Evolutionary conservation across 345 rosid species (phyloP).

Genomic region (Linum tenue): DNA sequence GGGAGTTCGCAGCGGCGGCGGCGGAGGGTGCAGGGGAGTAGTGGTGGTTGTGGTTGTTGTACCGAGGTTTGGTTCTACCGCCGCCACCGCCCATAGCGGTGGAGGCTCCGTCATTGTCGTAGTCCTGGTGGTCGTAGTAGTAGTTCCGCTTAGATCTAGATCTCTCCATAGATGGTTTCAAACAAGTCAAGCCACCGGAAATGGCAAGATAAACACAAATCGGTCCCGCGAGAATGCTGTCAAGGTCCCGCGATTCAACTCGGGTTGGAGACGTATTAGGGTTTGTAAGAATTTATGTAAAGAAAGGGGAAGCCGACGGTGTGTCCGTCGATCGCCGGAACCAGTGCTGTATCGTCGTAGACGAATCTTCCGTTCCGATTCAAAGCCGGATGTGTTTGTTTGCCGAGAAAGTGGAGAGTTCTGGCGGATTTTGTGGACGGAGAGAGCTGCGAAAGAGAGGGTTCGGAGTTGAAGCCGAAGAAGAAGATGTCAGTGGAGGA

Average conservation of each 20-base stretch:
- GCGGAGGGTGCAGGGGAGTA: slow-evolving; percentile 27
- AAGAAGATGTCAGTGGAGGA: not conserved
- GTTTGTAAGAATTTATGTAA: not conserved
- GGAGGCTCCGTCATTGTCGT: slow-evolving; percentile 48
- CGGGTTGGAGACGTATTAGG: not conserved
- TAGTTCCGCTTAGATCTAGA: slow-evolving; percentile 94
- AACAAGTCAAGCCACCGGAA: not conserved
- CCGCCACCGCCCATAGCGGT: no score
- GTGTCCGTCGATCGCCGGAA: no score
- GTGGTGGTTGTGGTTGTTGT: slow-evolving; percentile 39
- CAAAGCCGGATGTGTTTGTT: not conserved
- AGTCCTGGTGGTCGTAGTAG: slow-evolving; percentile 77
- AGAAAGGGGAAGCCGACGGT: not conserved
- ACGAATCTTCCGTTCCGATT: not conserved
- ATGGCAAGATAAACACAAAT: not conserved
- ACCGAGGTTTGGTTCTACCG: slow-evolving; percentile 61
- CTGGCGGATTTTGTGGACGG: not conserved
- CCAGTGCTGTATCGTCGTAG: not conserved
- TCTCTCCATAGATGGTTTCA: slow-evolving; percentile 52
- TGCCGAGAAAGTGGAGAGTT: not conserved
- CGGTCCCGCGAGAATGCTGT: not conserved
- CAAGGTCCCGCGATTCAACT: not conserved
- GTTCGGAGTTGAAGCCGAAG: not conserved
- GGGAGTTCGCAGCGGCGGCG: slow-evolving; percentile 31
- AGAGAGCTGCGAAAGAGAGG: not conserved